Evolutionary conservation across 148 eudicot species (phyloP), one percentile per base, ranked within the genome.

Genomic region (Chenopodium quinoa): DNA sequence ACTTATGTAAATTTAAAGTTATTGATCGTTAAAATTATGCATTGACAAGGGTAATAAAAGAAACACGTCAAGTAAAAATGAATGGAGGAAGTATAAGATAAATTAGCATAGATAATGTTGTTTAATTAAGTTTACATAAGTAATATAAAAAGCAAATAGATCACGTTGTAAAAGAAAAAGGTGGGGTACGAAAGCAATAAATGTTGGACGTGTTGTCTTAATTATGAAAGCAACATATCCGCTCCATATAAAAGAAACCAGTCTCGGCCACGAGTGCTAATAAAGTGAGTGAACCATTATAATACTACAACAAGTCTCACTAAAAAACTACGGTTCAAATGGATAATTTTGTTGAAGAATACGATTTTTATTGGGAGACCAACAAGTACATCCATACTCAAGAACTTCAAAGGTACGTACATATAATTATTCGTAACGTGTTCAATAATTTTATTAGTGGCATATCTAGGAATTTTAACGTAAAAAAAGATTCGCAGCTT

Each of bases 361-460:
- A 88, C 8, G 80, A 84, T 60, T 76, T 82, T 6, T 90, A 89
- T 69, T 93, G 97, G 97, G 97, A 93, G 75, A 86, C 92, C 68
- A 90, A 84, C 62, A 86, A 85, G 86, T 84, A 90, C 75, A 84
- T 86, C 72, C 93, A 85, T 37, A 44, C 86, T 3, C 88, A 89
- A 83, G 94, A 93, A 82, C 85, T 91, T 44, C 88, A 88, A 77
- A 81, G 93, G 93, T 91, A 84, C 60, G 69, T 37, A 29, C 32
- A 13, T 37, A 0, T 37, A 37, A 37, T 37, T 37, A 37, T 37
- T 37, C 44, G 44, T 40, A 40, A 40, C 6, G 44, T 40, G 44
- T 40, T 40, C 7, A 40, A 5, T 0, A 40, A 40, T 7, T 40
- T 40, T 25, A 9, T 66, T 10, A 1, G 9, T 20, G 52, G 52